Conservation (phyloP, 1,139 yeast species). For the Zygosaccharomyces pseudobailii region DNA sequence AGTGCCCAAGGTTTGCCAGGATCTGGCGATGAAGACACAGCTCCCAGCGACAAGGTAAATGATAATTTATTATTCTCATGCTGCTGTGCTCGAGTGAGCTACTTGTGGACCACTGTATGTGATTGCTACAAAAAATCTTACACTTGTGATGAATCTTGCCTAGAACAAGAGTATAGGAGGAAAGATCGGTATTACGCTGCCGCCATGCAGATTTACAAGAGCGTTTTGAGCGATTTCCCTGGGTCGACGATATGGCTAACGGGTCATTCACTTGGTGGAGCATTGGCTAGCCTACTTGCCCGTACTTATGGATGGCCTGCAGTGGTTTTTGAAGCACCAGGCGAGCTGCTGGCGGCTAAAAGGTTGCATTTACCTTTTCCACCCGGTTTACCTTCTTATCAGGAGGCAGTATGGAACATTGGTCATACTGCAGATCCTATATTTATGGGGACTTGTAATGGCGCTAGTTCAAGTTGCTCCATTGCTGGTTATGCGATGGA, state of each 20-base stretch:
- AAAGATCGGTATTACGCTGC: slow-evolving; percentile 83
- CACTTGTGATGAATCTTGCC: slow-evolving; percentile 84
- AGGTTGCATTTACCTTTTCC: slow-evolving; percentile 89
- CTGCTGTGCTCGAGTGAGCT: slow-evolving; percentile 92
- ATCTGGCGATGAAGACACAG: slow-evolving; percentile 72
- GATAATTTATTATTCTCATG: slow-evolving; percentile 90
- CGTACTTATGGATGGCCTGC: slow-evolving; percentile 88
- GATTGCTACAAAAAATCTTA: slow-evolving; percentile 85
- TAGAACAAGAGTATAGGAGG: slow-evolving; percentile 69
- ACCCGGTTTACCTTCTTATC: slow-evolving; percentile 76
- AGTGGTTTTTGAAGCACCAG: slow-evolving; percentile 91
- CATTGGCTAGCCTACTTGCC: slow-evolving; percentile 75
- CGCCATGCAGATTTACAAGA: slow-evolving; percentile 68
- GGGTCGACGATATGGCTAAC: slow-evolving; percentile 77
- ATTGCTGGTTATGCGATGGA: slow-evolving; percentile 98
- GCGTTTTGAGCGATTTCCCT: slow-evolving; percentile 68
- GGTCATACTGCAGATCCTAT: slow-evolving; percentile 98
- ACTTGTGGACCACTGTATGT: slow-evolving; percentile 92
- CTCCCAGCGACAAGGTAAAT: slow-evolving; percentile 72
- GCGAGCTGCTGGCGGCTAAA: slow-evolving; percentile 76
- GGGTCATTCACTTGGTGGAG: slow-evolving; percentile 95
- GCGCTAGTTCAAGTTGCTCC: slow-evolving; percentile 86
- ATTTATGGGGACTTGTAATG: slow-evolving; percentile 94
- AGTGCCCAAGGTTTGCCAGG: slow-evolving; percentile 80
- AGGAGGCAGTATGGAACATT: slow-evolving; percentile 88